These are phyloP conservation scores for Nakaseomyces delphensis DNA, from an alignment of 1,139 yeast genomes.

Conservation along the genomic window DNA sequence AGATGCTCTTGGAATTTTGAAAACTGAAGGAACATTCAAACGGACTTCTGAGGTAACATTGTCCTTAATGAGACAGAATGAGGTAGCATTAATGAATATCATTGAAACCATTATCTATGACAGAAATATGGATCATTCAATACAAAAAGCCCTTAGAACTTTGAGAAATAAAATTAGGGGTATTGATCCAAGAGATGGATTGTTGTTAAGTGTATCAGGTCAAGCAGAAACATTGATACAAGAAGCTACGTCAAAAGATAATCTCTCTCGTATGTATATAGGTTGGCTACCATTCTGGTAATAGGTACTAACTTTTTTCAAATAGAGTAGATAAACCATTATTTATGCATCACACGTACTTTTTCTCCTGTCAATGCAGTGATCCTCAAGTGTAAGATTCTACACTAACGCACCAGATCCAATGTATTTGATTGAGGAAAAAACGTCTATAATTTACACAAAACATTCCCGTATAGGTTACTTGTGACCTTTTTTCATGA, in stretches of 20 bases:
- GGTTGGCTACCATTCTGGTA: slow-evolving; percentile 87
- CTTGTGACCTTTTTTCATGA: too few relatives aligned
- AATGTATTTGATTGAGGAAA: too few relatives aligned
- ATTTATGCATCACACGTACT: not conserved
- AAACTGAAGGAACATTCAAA: slow-evolving; percentile 85
- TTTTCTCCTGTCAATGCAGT: too few relatives aligned
- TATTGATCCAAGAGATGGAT: slow-evolving; percentile 68
- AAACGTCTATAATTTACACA: too few relatives aligned
- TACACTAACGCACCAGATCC: too few relatives aligned
- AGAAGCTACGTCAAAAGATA: slow-evolving; percentile 66
- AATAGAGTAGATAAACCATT: too few relatives aligned
- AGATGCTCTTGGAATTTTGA: slow-evolving; percentile 86
- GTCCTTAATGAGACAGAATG: slow-evolving; percentile 62
- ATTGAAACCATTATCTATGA: slow-evolving; percentile 90
- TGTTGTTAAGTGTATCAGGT: slow-evolving; percentile 84
- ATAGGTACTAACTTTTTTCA: too few relatives aligned
- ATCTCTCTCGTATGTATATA: slow-evolving; percentile 76
- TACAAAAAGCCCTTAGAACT: slow-evolving; percentile 51
- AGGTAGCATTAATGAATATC: slow-evolving; percentile 82
- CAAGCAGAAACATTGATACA: slow-evolving; percentile 86
- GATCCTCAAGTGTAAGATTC: too few relatives aligned
- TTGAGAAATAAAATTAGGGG: slow-evolving; percentile 82
- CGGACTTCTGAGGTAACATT: slow-evolving; percentile 81
- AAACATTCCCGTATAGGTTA: too few relatives aligned
- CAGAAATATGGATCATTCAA: slow-evolving; percentile 27